phyloP scores from a whole-genome alignment of 2,329 filamentous ascomycete species.

The Aspergillus terreus region DNA sequence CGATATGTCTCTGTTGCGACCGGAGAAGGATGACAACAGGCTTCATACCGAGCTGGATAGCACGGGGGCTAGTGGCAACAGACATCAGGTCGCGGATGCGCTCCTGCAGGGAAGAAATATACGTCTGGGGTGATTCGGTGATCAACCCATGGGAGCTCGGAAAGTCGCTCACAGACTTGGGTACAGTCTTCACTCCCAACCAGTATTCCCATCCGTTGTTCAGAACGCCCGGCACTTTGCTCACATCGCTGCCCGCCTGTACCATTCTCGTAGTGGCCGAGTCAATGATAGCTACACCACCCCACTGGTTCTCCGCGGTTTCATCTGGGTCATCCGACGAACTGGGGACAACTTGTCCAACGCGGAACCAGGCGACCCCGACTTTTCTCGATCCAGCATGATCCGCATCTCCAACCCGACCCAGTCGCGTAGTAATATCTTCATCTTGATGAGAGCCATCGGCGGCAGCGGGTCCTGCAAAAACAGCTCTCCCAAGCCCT shows the following conservation, averaged over 20 bases:
- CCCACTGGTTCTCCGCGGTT: slow-evolving; percentile 71
- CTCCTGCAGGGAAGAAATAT: slow-evolving; percentile 60
- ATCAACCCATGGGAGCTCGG: slow-evolving; percentile 35
- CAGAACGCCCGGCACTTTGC: slow-evolving; percentile 71
- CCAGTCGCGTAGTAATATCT: slow-evolving; percentile 53
- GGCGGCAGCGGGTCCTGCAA: slow-evolving; percentile 58
- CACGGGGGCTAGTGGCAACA: slow-evolving; percentile 81
- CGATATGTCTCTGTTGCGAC: slow-evolving; percentile 89
- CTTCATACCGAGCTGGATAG: slow-evolving; percentile 81
- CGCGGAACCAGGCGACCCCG: slow-evolving; percentile 84
- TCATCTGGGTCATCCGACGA: slow-evolving; percentile 51
- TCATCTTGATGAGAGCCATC: slow-evolving; percentile 66
- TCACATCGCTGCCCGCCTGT: slow-evolving; percentile 82
- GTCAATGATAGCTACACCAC: slow-evolving; percentile 80
- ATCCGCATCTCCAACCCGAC: slow-evolving; percentile 25
- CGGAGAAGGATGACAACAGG: slow-evolving; percentile 83
- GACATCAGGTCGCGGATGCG: slow-evolving; percentile 80
- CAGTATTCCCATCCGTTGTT: slow-evolving; percentile 87
- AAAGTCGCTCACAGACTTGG: slow-evolving; percentile 40
- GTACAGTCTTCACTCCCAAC: slow-evolving; percentile 68
- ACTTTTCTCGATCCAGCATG: slow-evolving; percentile 45
- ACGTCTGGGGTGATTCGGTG: slow-evolving; percentile 37
- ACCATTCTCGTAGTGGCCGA: slow-evolving; percentile 83
- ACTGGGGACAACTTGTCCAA: slow-evolving; percentile 65
- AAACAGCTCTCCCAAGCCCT: slow-evolving; percentile 74